Evolutionary conservation across 2,329 filamentous ascomycete species (phyloP), one percentile per base, ranked within the genome.

Genomic region (Grosmannia serpens): DNA sequence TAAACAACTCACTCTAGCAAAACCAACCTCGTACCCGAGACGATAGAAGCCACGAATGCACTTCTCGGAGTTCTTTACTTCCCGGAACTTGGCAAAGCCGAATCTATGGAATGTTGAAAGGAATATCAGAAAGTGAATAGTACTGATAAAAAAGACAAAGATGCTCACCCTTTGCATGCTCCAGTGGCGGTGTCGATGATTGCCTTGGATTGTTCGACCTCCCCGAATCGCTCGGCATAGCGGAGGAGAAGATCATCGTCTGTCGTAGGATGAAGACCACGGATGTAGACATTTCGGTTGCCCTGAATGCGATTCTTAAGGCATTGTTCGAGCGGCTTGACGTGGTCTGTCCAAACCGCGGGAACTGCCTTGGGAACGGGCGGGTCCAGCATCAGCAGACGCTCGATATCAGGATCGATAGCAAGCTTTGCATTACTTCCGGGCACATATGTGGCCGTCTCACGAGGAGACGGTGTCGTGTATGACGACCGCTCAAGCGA

Each of bases 251-350:
- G 86, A 55, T 95, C 88, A 67, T 99, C 94, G 54, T 95, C 94
- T 0, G 92, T 99, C 66, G 95, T 92, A 0, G 94, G 92, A 63
- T 95, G 88, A 62, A 99, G 86, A 22, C 95, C 95, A 61, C 94
- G 89, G 63, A 99, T 96, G 77, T 99, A 99, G 64, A 99, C 92
- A 68, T 99, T 99, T 63, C 91, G 94, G 69, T 97, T 96, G 51
- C 91, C 91, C 53, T 88, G 76, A 59, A 86, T 94, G 60, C 91
- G 88, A 68, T 97, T 97, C 74, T 96, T 89, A 54, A 99, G 79
- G 68, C 91, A 95, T 72, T 96, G 91, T 63, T 96, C 92, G 31
- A 97, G 82, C 49, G 88, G 91, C 79, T 96, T 89, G 75, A 89
- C 84, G 67, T 88, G 88, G 59, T 92, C 91, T 27, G 88, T 91